Conservation (phyloP, 306 rosid species). For the Dalbergia oliveri region DNA sequence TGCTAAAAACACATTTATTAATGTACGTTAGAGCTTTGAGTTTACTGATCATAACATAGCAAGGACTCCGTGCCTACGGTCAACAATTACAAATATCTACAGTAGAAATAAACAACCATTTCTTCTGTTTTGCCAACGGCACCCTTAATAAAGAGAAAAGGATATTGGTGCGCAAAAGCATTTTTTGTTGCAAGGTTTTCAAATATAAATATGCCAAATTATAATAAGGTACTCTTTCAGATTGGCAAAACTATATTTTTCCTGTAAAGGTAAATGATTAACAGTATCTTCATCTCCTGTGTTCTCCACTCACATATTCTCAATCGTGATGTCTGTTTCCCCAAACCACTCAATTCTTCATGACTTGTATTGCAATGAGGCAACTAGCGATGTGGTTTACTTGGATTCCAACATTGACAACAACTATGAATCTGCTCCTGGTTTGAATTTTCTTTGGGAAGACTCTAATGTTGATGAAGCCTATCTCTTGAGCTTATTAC, state of each 20-base stretch:
- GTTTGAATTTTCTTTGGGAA: neutral
- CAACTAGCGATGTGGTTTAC: constrained; percentile 41
- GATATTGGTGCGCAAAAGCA: neutral
- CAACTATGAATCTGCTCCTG: constrained; percentile 25
- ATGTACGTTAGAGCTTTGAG: no score
- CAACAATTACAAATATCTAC: no score
- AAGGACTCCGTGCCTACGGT: no score
- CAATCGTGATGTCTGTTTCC: constrained; percentile 47
- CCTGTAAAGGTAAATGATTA: neutral
- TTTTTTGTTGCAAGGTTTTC: neutral
- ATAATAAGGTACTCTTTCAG: neutral
- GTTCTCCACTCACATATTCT: neutral
- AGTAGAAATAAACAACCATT: no score
- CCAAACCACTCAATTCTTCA: constrained; percentile 29
- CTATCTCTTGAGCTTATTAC: constrained; percentile 38
- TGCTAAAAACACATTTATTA: no score
- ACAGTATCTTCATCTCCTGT: neutral
- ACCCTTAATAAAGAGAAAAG: no score
- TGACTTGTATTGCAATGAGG: constrained; percentile 54
- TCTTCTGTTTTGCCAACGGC: no score
- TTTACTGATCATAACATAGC: no score
- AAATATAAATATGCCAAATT: neutral
- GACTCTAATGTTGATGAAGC: constrained; percentile 18
- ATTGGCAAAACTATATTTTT: neutral
- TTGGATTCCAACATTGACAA: constrained; percentile 33